These are phyloP conservation scores for Lavandula angustifolia DNA, from an alignment of 257 asterid genomes.

Conservation along the genomic window DNA sequence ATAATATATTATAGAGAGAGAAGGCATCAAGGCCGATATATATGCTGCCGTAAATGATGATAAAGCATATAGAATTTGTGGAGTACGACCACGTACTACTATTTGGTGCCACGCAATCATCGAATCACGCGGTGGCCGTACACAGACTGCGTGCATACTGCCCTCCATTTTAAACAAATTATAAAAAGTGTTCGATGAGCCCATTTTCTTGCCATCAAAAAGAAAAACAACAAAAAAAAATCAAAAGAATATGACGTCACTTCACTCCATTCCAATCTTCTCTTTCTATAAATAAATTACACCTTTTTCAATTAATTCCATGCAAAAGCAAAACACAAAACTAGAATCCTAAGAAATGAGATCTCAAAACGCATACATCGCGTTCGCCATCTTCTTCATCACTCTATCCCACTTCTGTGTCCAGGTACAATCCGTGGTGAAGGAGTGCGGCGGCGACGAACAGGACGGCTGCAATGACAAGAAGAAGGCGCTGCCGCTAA, in stretches of 20 bases:
- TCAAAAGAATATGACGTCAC: too few species aligned
- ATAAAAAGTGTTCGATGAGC: too few species aligned
- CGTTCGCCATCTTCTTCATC: slow-evolving; percentile 28
- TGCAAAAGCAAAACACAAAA: background rate
- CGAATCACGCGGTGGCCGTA: slow-evolving; percentile 20
- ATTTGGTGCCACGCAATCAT: slow-evolving; percentile 6
- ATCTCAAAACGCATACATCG: background rate
- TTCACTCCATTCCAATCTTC: slow-evolving; percentile 2
- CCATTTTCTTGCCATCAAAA: background rate
- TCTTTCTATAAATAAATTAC: too few species aligned
- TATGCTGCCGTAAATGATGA: too few species aligned
- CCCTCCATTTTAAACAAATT: too few species aligned
- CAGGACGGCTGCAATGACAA: slow-evolving; percentile 44
- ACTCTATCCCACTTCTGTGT: slow-evolving; percentile 27
- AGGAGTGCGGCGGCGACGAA: slow-evolving; percentile 40
- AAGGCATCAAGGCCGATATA: too few species aligned
- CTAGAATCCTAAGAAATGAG: too few species aligned
- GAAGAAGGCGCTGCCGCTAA: slow-evolving; percentile 46
- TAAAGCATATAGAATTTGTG: background rate
- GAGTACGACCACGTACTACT: slow-evolving; percentile 27
- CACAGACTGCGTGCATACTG: slow-evolving; percentile 14
- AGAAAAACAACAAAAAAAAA: too few species aligned
- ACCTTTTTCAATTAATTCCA: background rate
- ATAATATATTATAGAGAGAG: too few species aligned
- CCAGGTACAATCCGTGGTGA: slow-evolving; percentile 35